Evolutionary conservation across 345 rosid species (phyloP), one percentile per base, ranked within the genome.

Genomic region (Citrus medica): DNA sequence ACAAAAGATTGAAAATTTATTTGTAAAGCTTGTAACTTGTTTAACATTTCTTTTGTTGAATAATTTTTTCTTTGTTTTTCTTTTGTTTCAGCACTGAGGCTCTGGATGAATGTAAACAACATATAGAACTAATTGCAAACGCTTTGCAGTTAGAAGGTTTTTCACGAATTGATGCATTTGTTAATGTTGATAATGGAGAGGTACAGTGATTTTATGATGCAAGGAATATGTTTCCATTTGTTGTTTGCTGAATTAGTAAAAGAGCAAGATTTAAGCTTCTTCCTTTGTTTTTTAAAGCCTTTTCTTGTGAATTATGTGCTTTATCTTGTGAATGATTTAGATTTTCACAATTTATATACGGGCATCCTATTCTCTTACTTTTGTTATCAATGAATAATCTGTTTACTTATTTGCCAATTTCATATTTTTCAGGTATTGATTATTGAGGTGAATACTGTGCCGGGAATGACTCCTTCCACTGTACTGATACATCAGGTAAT

Each of bases 401-500:
- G 4, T 13, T 30, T 12, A 10, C 5, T 53, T 22, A 6, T 24
- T 24, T 14, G 19, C 13, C 51, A 25, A 61, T 61, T 56, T 68
- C 69, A 30, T 75, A 67, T 9, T 68, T 71, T 86, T 78, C 89
- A 93, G 98, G 92, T 95, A 59, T 53, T 93, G 84, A 82, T 95
- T 59, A 95, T 95, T 51, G 99, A 95, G 88, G 99, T 90, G 67
- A 93, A 93, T 78, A 93, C 98, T 17, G 94, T 95, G 46, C 99
- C 96, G 0, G 99, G 99, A 83, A 95, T 93, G 99, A 92, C 98
- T 79, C 98, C 97, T 46, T 95, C 98, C 60, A 95, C 98, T 6
- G 98, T 95, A 64, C 77, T 93, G 83, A 93, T 95, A 83, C 98
- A 95, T 82, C 97, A 92, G 98, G 98, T 95, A 82, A 76, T 24